Conservation (phyloP, 2,329 filamentous ascomycete genomes). For the Curvularia eragrostidis region DNA sequence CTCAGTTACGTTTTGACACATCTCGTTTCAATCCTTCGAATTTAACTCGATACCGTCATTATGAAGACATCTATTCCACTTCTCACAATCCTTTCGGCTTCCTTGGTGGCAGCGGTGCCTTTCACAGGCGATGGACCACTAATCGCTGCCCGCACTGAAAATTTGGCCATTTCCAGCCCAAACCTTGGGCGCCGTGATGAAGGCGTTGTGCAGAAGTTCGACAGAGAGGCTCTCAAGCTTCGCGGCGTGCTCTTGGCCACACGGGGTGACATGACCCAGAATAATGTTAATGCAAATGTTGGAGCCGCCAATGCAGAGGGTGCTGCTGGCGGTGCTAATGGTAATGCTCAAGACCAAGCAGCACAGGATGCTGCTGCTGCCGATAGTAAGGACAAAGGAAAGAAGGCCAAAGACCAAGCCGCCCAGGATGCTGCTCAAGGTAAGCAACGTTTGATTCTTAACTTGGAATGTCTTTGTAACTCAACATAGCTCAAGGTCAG, state of each 20-base stretch:
- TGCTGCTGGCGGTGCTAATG: neutral
- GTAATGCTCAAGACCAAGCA: constrained; percentile 15
- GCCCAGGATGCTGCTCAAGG: constrained; percentile 10
- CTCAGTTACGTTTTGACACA: constrained; percentile 39
- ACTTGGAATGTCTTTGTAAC: neutral
- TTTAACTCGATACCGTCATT: constrained; percentile 24
- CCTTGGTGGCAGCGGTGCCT: constrained; percentile 42
- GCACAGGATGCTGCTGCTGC: constrained; percentile 15
- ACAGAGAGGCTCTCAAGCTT: constrained; percentile 36
- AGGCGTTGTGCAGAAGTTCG: constrained; percentile 30
- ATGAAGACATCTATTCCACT: constrained; percentile 47
- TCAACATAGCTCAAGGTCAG: constrained; percentile 13
- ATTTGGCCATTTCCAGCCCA: constrained; percentile 30
- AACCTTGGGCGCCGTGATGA: constrained; percentile 33
- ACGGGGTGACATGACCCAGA: constrained; percentile 22
- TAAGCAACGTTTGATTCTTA: neutral
- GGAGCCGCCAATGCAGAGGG: constrained; percentile 8
- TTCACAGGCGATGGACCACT: constrained; percentile 40
- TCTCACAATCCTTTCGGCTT: constrained; percentile 44
- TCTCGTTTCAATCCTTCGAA: constrained; percentile 31
- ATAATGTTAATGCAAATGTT: constrained; percentile 15
- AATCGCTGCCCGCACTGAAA: constrained; percentile 31
- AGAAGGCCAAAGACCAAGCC: constrained; percentile 12
- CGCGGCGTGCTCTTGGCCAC: constrained; percentile 34
- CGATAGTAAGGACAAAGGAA: constrained; percentile 15